These are phyloP conservation scores for Metschnikowia continentalis DNA, from an alignment of 805 yeast genomes.

Conservation along the genomic window DNA sequence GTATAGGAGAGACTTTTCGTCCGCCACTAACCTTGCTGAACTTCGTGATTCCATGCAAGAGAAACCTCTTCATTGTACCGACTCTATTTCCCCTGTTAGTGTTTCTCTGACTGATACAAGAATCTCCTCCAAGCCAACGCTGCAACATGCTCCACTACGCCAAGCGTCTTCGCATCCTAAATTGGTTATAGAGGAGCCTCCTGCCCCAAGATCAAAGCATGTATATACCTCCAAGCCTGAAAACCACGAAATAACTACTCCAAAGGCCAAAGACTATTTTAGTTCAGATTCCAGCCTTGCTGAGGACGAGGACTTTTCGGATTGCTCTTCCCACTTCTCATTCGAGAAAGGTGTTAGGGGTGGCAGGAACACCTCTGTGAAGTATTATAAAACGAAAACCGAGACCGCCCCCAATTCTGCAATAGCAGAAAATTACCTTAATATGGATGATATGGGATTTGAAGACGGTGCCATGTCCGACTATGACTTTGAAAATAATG, in stretches of 20 bases:
- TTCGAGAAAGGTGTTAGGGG: slow-evolving; percentile 43
- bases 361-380: slow-evolving; percentile 52
- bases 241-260: neutral
- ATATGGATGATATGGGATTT: slow-evolving; percentile 27
- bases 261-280: neutral
- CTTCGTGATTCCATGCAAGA: neutral
- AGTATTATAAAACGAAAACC: slow-evolving; percentile 43
- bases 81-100: neutral
- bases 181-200: neutral
- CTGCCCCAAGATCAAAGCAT: neutral
- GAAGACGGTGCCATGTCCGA: slow-evolving; percentile 32
- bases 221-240: neutral
- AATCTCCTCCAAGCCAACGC: neutral
- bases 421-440: slow-evolving; percentile 19
- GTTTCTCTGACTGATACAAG: neutral
- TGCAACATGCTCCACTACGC: neutral
- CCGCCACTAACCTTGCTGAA: slow-evolving; percentile 1
- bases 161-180: neutral
- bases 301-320: slow-evolving; percentile 12
- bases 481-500: slow-evolving; percentile 43
- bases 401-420: slow-evolving; percentile 1
- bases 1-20: neutral
- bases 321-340: slow-evolving; percentile 43
- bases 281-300: neutral
- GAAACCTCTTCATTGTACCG: neutral